A percentile compares a stretch with the other conserved stretches of the same genome.
phyloP scores from a whole-genome alignment of 345 rosid species.

The Eucalyptus erythrocorys region DNA sequence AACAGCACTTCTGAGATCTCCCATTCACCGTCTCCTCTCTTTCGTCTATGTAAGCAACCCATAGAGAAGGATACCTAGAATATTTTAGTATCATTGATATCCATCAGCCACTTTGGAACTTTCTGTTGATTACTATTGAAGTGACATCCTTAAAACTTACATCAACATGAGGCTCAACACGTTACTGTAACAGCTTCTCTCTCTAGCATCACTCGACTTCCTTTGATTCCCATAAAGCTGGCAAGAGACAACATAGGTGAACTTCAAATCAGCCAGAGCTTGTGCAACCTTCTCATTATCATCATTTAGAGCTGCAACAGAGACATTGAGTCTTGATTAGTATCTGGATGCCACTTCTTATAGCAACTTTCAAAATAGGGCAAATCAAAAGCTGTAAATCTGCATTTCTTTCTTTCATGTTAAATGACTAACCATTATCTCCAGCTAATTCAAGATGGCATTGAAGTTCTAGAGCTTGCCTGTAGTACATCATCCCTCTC shows the following conservation, averaged over 20 bases:
- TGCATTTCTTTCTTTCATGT: not conserved
- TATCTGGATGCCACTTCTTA: not conserved
- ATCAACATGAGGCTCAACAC: slow-evolving; percentile 80
- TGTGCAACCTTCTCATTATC: slow-evolving; percentile 17
- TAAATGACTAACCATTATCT: slow-evolving; percentile 39
- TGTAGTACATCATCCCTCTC: slow-evolving; percentile 98
- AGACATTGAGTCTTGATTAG: not conserved
- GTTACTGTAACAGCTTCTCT: slow-evolving; percentile 60
- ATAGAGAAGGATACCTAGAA: slow-evolving; percentile 78
- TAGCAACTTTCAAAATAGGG: not conserved
- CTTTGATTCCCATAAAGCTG: slow-evolving; percentile 83
- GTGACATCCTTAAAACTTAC: slow-evolving; percentile 28
- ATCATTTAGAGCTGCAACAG: slow-evolving; percentile 30
- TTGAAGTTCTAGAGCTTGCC: slow-evolving; percentile 69
- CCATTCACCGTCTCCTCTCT: slow-evolving; percentile 54
- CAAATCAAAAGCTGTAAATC: not conserved
- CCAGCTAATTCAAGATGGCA: slow-evolving; percentile 53
- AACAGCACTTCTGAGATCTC: slow-evolving; percentile 42
- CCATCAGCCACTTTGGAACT: not conserved
- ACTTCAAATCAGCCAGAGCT: slow-evolving; percentile 85
- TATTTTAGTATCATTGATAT: not conserved
- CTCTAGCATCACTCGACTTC: slow-evolving; percentile 43
- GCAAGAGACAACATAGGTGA: slow-evolving; percentile 96
- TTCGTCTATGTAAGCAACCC: slow-evolving; percentile 88
- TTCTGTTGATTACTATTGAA: not conserved